A percentile compares a stretch with the other conserved stretches of the same genome.
These are phyloP conservation scores for Hippophae tibetana DNA, from an alignment of 306 rosid genomes.

Conservation along the genomic window DNA sequence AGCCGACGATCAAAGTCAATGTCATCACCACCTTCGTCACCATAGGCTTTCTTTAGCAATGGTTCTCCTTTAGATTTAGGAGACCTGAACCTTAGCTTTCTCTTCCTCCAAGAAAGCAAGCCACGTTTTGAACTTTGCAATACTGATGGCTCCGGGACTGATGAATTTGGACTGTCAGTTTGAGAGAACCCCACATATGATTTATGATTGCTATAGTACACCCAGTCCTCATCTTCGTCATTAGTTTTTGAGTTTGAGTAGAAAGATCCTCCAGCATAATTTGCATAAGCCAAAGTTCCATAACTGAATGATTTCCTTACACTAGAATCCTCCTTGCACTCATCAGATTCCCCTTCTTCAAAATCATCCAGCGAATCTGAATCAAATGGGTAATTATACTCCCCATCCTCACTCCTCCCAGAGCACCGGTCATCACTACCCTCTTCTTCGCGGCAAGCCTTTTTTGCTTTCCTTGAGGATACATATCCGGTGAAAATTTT, in stretches of 20 bases:
- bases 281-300: conserved; percentile 81
- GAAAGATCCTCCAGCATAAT: conserved; percentile 73
- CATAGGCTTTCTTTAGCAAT: conserved; percentile 78
- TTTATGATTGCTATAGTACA: conserved; percentile 76
- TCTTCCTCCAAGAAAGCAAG: conserved; percentile 92
- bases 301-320: conserved; percentile 95
- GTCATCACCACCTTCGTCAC: conserved; percentile 99
- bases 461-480: conserved; percentile 57
- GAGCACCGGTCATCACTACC: conserved; percentile 86
- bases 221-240: conserved; percentile 68
- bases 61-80: conserved; percentile 98
- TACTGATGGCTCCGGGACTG: conserved; percentile 46
- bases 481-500: conserved; percentile 78
- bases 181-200: conserved; percentile 54
- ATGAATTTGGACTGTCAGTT: conserved; percentile 45
- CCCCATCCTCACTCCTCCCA: conserved; percentile 84
- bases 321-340: conserved; percentile 60
- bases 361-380: conserved; percentile 86
- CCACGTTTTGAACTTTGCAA: conserved; percentile 75
- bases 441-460: conserved; percentile 66
- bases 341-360: conserved; percentile 83
- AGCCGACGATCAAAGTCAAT: conserved; percentile 94
- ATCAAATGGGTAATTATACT: conserved; percentile 79
- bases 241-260: conserved; percentile 46
- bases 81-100: conserved; percentile 95